Percentiles rank a stretch among this genome's conserved stretches.
Conservation (phyloP, 2,329 filamentous ascomycete species). For the Phaeosphaeriaceae sp. region DNA sequence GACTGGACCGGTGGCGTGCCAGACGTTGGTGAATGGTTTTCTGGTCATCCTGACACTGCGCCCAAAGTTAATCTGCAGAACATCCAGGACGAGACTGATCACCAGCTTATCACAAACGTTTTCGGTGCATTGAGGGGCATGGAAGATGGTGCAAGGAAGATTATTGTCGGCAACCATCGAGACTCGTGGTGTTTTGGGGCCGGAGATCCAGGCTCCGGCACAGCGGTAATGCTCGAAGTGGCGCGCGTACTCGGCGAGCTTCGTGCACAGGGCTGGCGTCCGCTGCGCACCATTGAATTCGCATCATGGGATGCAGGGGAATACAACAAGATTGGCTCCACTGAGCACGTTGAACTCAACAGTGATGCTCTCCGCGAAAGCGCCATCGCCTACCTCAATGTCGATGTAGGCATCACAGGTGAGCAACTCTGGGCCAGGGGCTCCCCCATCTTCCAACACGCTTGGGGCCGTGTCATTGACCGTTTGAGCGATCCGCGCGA, state of each 20-base stretch:
- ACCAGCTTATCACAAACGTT: slow-evolving; percentile 91
- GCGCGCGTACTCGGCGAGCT: slow-evolving; percentile 84
- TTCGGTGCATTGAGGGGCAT: slow-evolving; percentile 83
- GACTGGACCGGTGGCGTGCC: slow-evolving; percentile 81
- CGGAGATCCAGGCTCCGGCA: slow-evolving; percentile 81
- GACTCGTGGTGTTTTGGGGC: slow-evolving; percentile 93
- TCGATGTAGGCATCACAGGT: slow-evolving; percentile 82
- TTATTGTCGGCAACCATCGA: slow-evolving; percentile 91
- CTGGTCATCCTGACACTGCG: slow-evolving; percentile 71
- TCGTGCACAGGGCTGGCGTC: slow-evolving; percentile 79
- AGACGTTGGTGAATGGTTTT: slow-evolving; percentile 79
- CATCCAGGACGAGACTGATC: slow-evolving; percentile 79
- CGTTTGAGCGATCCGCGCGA: slow-evolving; percentile 73
- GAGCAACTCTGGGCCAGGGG: slow-evolving; percentile 76
- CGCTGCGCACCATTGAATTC: slow-evolving; percentile 93
- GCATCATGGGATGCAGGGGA: slow-evolving; percentile 95
- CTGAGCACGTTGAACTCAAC: slow-evolving; percentile 90
- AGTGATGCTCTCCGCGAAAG: slow-evolving; percentile 73
- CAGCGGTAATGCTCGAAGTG: slow-evolving; percentile 89
- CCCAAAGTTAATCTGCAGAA: slow-evolving; percentile 84
- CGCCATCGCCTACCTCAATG: slow-evolving; percentile 87
- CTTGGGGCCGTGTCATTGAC: slow-evolving; percentile 74
- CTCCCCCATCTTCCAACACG: slow-evolving; percentile 77
- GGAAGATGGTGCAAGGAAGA: slow-evolving; percentile 80
- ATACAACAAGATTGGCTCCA: slow-evolving; percentile 93